A percentile compares a stretch with the other conserved stretches of the same genome.
phyloP scores from a whole-genome alignment of 179 eudicot genomes.

The Sideroxylon spinosum region DNA sequence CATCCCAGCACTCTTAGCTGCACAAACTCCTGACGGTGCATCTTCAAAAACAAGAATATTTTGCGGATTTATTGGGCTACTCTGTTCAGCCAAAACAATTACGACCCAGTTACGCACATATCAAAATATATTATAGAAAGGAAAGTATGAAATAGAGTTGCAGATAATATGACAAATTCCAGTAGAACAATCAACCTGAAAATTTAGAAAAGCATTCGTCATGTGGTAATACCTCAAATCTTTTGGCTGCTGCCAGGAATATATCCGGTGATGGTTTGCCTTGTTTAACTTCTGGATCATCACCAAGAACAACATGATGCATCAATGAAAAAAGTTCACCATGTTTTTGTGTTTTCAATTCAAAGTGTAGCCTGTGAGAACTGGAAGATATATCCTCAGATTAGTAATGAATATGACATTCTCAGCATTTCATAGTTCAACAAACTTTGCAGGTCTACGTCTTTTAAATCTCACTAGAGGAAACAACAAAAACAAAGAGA shows the following conservation, averaged over 20 bases:
- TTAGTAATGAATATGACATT: conserved; percentile 16
- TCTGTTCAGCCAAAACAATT: conserved; percentile 40
- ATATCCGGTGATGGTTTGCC: conserved; percentile 95
- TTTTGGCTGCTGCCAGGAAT: conserved; percentile 78
- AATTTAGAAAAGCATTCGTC: neutral
- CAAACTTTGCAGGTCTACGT: neutral
- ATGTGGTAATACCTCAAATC: conserved; percentile 65
- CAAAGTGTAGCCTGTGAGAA: conserved; percentile 73
- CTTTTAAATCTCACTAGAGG: neutral
- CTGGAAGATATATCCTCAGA: conserved; percentile 34
- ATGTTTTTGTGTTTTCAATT: conserved; percentile 77
- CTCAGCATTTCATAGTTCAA: conserved; percentile 7
- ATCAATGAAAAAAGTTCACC: conserved; percentile 71
- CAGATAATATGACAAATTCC: neutral
- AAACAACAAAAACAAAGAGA: neutral
- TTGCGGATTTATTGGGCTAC: conserved; percentile 62
- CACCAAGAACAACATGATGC: conserved; percentile 93
- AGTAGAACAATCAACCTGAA: neutral
- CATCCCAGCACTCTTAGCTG: conserved; percentile 95
- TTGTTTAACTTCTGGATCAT: conserved; percentile 93
- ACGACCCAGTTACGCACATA: conserved; percentile 3
- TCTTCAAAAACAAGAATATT: conserved; percentile 85
- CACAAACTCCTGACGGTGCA: conserved; percentile 85
- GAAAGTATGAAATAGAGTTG: neutral
- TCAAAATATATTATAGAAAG: neutral